Evolutionary conservation across 2,329 filamentous ascomycete genomes (phyloP).

Genomic region (Teratosphaeriaceae sp.): DNA sequence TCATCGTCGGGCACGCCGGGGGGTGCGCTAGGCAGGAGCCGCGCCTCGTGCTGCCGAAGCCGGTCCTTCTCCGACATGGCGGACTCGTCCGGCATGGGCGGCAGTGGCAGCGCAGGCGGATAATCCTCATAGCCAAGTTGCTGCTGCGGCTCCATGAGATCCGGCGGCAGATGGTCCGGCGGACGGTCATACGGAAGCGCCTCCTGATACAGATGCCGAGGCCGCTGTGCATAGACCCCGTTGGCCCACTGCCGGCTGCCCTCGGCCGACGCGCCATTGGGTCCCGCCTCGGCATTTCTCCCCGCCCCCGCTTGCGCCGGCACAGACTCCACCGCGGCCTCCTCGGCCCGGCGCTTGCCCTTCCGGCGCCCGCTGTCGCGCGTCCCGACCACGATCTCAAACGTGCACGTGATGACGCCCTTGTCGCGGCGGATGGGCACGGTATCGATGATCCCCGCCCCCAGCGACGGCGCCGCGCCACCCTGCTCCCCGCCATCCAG

Average conservation of each 20-base stretch:
- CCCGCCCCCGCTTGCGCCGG: background rate
- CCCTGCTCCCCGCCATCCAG: conserved; percentile 5
- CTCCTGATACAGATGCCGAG: conserved; percentile 13
- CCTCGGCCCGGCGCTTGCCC: conserved; percentile 38
- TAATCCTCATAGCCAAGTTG: background rate
- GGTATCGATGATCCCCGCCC: conserved; percentile 72
- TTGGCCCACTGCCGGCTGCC: background rate
- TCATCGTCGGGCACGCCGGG: conserved; percentile 40
- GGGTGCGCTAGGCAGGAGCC: conserved; percentile 74
- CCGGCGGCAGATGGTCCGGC: background rate
- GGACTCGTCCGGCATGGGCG: conserved; percentile 54
- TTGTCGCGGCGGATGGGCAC: conserved; percentile 81
- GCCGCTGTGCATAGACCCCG: conserved; percentile 17
- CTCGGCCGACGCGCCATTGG: background rate
- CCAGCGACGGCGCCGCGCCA: conserved; percentile 13
- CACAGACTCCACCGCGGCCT: conserved; percentile 2
- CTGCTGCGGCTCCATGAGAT: background rate
- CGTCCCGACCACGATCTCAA: conserved; percentile 84
- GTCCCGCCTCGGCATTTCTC: too few relatives aligned
- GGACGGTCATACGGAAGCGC: conserved; percentile 14
- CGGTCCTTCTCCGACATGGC: conserved; percentile 75
- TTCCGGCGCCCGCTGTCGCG: conserved; percentile 61
- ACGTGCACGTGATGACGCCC: conserved; percentile 78
- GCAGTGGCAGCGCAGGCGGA: conserved; percentile 36
- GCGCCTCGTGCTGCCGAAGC: conserved; percentile 67